Conservation (phyloP, 164 flowering plant species). For the Protea cynaroides region DNA sequence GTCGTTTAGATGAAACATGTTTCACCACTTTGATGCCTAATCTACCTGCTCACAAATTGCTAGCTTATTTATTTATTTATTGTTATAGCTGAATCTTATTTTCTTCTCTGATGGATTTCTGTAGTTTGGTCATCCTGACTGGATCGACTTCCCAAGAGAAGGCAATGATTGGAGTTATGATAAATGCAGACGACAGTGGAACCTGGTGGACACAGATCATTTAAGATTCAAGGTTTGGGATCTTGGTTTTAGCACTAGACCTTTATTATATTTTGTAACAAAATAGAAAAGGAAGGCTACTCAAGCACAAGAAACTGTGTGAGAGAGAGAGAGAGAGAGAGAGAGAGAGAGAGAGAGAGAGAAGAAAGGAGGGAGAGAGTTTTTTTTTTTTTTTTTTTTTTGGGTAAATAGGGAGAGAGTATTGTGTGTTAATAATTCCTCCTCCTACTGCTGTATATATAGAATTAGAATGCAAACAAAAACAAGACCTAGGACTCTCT, state of each 20-base stretch:
- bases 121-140: slow-evolving; percentile 99
- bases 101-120: slow-evolving; percentile 12
- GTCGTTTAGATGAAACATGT: not conserved
- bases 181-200: slow-evolving; percentile 89
- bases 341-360: no score
- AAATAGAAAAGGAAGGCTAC: no score
- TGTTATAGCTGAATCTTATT: slow-evolving; percentile 3
- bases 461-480: no score
- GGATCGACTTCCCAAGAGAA: slow-evolving; percentile 99
- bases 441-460: no score
- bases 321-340: no score
- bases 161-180: slow-evolving; percentile 94
- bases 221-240: slow-evolving; percentile 82
- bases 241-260: not conserved
- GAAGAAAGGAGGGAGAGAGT: no score
- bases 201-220: slow-evolving; percentile 78
- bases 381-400: no score
- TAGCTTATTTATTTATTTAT: not conserved
- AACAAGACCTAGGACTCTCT: no score
- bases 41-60: not conserved
- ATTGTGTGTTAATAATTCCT: no score
- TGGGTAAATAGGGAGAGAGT: no score
- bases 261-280: not conserved
- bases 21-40: not conserved
- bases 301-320: no score